Conservation (phyloP, 2,329 filamentous ascomycete genomes). For the Colletotrichum neosansevieriae region DNA sequence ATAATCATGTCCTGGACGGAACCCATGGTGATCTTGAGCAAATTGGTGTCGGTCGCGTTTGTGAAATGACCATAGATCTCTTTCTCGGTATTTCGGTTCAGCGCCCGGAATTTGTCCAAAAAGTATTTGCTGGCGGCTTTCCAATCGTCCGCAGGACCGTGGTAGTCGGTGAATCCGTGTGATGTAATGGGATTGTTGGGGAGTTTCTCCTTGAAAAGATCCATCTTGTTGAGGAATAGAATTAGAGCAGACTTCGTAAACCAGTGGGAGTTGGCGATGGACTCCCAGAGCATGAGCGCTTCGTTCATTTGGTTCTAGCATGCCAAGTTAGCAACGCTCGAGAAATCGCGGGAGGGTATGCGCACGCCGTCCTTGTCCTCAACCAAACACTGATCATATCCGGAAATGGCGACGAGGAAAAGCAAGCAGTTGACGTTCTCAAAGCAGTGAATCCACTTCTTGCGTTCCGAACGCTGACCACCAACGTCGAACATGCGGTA, state of each 20-base stretch:
- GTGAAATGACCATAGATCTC: slow-evolving; percentile 74
- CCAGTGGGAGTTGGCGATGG: slow-evolving; percentile 88
- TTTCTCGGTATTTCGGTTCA: slow-evolving; percentile 77
- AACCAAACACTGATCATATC: slow-evolving; percentile 95
- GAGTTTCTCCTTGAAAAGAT: slow-evolving; percentile 85
- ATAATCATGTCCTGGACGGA: slow-evolving; percentile 91
- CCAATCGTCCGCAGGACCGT: slow-evolving; percentile 76
- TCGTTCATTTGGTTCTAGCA: slow-evolving; percentile 90
- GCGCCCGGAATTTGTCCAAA: slow-evolving; percentile 81
- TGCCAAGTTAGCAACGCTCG: slow-evolving; percentile 40
- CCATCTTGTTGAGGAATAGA: slow-evolving; percentile 89
- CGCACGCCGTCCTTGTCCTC: slow-evolving; percentile 96
- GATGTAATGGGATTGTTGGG: slow-evolving; percentile 76
- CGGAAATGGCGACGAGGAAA: slow-evolving; percentile 94
- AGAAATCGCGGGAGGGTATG: slow-evolving; percentile 39
- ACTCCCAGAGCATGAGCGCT: slow-evolving; percentile 88
- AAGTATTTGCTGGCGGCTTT: slow-evolving; percentile 85
- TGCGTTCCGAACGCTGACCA: slow-evolving; percentile 90
- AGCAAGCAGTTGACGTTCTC: slow-evolving; percentile 93
- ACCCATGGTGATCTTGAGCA: slow-evolving; percentile 87
- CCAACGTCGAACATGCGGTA: slow-evolving; percentile 98
- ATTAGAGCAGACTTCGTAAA: slow-evolving; percentile 86
- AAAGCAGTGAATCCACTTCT: slow-evolving; percentile 98
- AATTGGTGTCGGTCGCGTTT: slow-evolving; percentile 75
- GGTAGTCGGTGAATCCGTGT: slow-evolving; percentile 83